Conservation (phyloP, 83 land plant species). For the Picea mariana region DNA sequence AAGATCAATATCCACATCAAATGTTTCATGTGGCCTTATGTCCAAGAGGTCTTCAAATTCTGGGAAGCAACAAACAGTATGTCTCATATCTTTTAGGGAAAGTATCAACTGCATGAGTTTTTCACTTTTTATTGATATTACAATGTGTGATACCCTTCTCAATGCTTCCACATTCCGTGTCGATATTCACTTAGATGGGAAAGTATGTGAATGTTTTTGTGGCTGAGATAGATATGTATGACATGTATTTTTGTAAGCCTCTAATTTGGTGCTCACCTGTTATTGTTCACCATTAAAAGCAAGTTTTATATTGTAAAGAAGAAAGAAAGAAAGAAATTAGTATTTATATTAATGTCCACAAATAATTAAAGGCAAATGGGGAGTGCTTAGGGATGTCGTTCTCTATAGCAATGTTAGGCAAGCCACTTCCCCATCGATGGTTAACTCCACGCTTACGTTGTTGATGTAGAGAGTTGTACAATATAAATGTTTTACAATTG, state of each 20-base stretch:
- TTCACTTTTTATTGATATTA: neutral
- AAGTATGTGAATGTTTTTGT: neutral
- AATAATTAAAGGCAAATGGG: too few relatives aligned
- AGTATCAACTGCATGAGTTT: neutral
- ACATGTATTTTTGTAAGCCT: neutral
- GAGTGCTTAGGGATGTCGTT: too few relatives aligned
- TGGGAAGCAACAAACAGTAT: constrained; percentile 6
- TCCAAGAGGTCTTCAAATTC: constrained; percentile 10
- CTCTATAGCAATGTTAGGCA: too few relatives aligned
- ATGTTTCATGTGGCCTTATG: neutral
- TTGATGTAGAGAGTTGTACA: too few relatives aligned
- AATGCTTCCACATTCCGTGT: neutral
- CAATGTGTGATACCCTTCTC: neutral
- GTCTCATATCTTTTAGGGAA: neutral
- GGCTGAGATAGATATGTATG: neutral
- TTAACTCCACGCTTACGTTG: too few relatives aligned
- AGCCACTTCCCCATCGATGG: too few relatives aligned
- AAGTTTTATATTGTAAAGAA: neutral
- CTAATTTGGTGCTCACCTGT: neutral
- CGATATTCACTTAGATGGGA: neutral
- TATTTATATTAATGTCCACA: too few relatives aligned
- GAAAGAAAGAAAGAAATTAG: neutral
- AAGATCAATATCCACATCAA: constrained; percentile 8
- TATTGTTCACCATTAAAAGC: neutral
- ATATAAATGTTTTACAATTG: too few relatives aligned